Percentiles rank a stretch among this genome's conserved stretches.
phyloP scores from a whole-genome alignment of 768 basidiomycete genomes.

The Steccherinum ochraceum region DNA sequence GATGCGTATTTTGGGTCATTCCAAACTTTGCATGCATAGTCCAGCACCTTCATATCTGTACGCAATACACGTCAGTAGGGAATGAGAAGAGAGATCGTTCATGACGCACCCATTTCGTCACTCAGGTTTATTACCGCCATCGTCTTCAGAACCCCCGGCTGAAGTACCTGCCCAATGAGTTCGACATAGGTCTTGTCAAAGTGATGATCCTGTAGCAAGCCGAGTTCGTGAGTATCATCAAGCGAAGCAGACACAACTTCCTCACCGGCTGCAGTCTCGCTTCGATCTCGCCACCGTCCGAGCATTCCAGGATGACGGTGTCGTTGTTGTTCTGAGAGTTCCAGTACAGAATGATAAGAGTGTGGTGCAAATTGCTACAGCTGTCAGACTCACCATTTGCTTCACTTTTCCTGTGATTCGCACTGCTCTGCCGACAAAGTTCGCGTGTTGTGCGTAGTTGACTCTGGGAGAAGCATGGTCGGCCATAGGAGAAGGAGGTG shows the following conservation, averaged over 20 bases:
- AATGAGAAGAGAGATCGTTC: not conserved
- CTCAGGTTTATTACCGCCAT: slow-evolving; percentile 12
- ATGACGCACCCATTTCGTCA: slow-evolving; percentile 12
- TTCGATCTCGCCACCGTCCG: slow-evolving; percentile 59
- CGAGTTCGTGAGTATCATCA: not conserved
- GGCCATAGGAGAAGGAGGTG: not conserved
- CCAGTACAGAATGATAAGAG: slow-evolving; percentile 11
- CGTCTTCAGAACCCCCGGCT: slow-evolving; percentile 16
- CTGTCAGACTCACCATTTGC: slow-evolving; percentile 30
- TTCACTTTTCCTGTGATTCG: slow-evolving; percentile 58
- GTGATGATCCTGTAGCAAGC: slow-evolving; percentile 3
- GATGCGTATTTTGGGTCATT: slow-evolving; percentile 7
- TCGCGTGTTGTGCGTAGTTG: slow-evolving; percentile 51
- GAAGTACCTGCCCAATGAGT: slow-evolving; percentile 15
- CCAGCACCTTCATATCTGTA: slow-evolving; percentile 4
- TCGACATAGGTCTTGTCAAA: slow-evolving; percentile 9
- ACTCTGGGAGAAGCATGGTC: slow-evolving; percentile 39
- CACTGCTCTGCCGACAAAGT: slow-evolving; percentile 49
- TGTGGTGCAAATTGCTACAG: slow-evolving; percentile 13
- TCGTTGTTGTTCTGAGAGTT: slow-evolving; percentile 26
- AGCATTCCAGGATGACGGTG: slow-evolving; percentile 51
- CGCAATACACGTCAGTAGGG: not conserved
- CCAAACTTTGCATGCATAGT: slow-evolving; percentile 9
- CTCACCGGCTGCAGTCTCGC: slow-evolving; percentile 37
- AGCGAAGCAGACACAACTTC: not conserved